Base-by-base conservation (phyloP, 2,329 filamentous ascomycete species). In the Aspergillus novoparasiticus region DNA sequence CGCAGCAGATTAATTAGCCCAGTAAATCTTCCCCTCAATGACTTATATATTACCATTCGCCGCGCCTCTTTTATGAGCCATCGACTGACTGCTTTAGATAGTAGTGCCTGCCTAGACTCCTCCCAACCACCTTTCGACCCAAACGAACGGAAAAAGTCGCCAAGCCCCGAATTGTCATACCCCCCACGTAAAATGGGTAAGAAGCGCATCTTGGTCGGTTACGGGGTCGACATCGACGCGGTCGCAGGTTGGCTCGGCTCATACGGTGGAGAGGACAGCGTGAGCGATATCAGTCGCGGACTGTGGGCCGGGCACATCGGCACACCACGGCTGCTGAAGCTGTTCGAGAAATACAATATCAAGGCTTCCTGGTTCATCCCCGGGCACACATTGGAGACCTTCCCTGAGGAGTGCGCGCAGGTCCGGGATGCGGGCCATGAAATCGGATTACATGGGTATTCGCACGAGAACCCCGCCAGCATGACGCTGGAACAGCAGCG, bases 401-500 rank as follows among this genome's bases (percentile, higher is more conserved):
- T 90, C 68, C 88, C 88, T 0, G 86, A 89, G 72, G 86, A 90
- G 73, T 89, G 86, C 69, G 84, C 79, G 59, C 80, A 83, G 76
- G 81, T 90, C 9, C 84, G 85, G 16, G 88, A 90, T 64, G 82
- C 83, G 0, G 88, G 88, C 2, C 88, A 90, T 70, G 88, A 90
- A 72, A 87, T 82, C 66, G 88, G 88, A 2, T 81, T 90, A 8
- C 90, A 93, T 66, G 90, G 89, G 5, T 93, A 93, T 77, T 87
- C 85, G 0, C 90, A 93, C 70, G 90, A 93, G 73, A 92, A 93
- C 69, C 89, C 90, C 0, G 82, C 82, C 0, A 85, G 88, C 61
- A 91, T 93, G 89, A 90, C 84, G 0, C 74, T 90, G 1, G 90
- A 93, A 72, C 91, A 94, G 77, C 90, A 94, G 75, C 85, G 84